Conservation (phyloP, 768 basidiomycete species). For the Mycena rebaudengoi region DNA sequence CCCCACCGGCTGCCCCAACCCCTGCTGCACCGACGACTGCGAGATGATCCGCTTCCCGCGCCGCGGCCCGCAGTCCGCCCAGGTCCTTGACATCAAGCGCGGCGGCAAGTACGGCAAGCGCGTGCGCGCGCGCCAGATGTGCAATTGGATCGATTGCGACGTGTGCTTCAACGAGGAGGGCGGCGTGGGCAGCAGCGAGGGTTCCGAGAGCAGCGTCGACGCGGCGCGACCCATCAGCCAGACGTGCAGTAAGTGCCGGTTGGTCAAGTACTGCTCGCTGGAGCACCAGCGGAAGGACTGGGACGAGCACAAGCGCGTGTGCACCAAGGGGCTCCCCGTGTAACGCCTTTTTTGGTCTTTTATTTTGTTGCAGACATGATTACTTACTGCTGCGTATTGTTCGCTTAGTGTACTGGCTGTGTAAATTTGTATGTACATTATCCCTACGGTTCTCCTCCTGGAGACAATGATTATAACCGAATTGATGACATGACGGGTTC, state of each 20-base stretch:
- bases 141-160: slow-evolving; percentile 84
- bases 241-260: slow-evolving; percentile 79
- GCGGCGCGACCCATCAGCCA: slow-evolving; percentile 55
- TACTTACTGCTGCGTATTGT: no score
- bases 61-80: slow-evolving; percentile 66
- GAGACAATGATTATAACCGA: no score
- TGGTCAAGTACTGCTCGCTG: slow-evolving; percentile 80
- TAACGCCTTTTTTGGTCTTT: no score
- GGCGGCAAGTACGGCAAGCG: slow-evolving; percentile 58
- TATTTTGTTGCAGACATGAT: no score
- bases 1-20: slow-evolving; percentile 82
- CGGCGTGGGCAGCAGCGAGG: slow-evolving; percentile 46
- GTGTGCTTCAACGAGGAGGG: slow-evolving; percentile 62
- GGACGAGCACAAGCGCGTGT: slow-evolving; percentile 81
- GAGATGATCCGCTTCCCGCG: slow-evolving; percentile 85
- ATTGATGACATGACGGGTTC: no score
- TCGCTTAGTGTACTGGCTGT: no score
- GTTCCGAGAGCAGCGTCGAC: slow-evolving; percentile 53
- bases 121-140: slow-evolving; percentile 70
- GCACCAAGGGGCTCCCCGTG: slow-evolving; percentile 39
- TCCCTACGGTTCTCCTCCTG: no score
- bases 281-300: slow-evolving; percentile 82
- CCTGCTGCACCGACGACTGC: slow-evolving; percentile 82
- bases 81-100: slow-evolving; percentile 69
- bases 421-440: no score